Evolutionary conservation across 1,284 basidiomycete genomes (phyloP), one percentile per base, ranked within the genome.

Genomic region (Apiotrichum akiyoshidainum): DNA sequence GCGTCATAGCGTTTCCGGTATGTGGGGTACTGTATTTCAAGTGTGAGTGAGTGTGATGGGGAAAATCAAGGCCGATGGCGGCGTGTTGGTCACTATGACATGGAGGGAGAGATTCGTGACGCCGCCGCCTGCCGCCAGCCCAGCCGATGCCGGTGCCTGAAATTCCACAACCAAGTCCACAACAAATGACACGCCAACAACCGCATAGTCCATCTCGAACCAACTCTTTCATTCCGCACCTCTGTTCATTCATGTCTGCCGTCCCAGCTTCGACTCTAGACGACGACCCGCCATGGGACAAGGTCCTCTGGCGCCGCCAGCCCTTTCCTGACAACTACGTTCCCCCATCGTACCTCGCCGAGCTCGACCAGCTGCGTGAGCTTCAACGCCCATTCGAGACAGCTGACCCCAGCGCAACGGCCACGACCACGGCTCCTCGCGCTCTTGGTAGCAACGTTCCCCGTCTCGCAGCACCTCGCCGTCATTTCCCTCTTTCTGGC

Each of bases 251-350:
- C 11, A 21, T 21, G n/a, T n/a, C 19, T 6, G 3, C 17, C n/a
- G 11, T n/a, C 11, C 42, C 33, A 22, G 21, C 17, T 6, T 17
- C 31, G 26, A 1, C 47, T 9, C 42, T 19, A 45, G 22, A 31
- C 26, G 46, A 52, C 22, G 41, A 51, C 26, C 42, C 33, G 26
- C 46, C 54, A 65, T 95, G 91, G 89, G 84, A 87, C 72, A 89
- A 87, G 70, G 81, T 89, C n/a, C 83, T 97, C 19, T 96, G 92
- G 91, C 86, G 86, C 71, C 80, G 76, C 61, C 88, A 89, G 70
- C 80, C 83, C 7, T 89, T 83, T 71, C 85, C 89, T 16, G 93
- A 96, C 78, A 92, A 94, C 74, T 85, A 92, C 77, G 87, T 96
- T 52, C 88, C 89, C 12, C 78, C 79, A 2, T 81, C 84, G 11